Percentiles rank a stretch among this genome's conserved stretches.
Evolutionary conservation across 2,329 filamentous ascomycete species (phyloP).

Genomic region (Fusarium sacchari): DNA sequence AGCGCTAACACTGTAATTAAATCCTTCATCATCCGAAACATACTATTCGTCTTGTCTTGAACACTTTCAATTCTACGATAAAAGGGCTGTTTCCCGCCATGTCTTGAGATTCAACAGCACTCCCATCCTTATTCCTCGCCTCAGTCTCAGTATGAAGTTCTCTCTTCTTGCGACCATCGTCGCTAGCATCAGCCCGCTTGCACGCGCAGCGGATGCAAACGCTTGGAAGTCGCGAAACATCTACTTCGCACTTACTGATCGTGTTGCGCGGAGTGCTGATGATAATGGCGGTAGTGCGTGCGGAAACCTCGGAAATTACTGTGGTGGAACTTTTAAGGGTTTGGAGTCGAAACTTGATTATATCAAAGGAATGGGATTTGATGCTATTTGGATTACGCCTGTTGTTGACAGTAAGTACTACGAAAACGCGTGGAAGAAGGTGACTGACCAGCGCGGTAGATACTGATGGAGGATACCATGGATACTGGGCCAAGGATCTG

Average conservation of each 20-base stretch:
- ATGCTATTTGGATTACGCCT: constrained; percentile 68
- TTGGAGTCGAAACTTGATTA: constrained; percentile 70
- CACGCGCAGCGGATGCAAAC: constrained; percentile 46
- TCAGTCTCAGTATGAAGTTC: constrained; percentile 11
- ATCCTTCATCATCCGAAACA: constrained; percentile 9
- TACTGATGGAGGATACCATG: constrained; percentile 29
- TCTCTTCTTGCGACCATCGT: constrained; percentile 10
- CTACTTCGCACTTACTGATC: constrained; percentile 68
- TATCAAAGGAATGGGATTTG: constrained; percentile 69
- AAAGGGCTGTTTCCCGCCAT: background rate
- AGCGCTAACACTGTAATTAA: constrained; percentile 20
- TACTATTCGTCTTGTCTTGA: background rate
- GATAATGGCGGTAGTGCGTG: constrained; percentile 58
- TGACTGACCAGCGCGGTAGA: background rate
- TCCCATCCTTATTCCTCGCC: background rate
- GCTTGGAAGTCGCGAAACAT: constrained; percentile 65
- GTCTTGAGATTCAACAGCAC: background rate
- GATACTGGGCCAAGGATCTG: constrained; percentile 32
- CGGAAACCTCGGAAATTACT: constrained; percentile 59
- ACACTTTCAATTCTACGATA: background rate
- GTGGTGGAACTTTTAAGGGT: constrained; percentile 69
- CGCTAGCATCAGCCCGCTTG: constrained; percentile 7
- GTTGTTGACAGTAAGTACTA: constrained; percentile 56
- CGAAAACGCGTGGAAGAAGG: accelerated
- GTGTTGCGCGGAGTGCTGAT: constrained; percentile 58